A percentile compares a stretch with the other conserved stretches of the same genome.
Evolutionary conservation across 2,329 filamentous ascomycete species (phyloP).

Genomic region (Aspergillus tamarii): DNA sequence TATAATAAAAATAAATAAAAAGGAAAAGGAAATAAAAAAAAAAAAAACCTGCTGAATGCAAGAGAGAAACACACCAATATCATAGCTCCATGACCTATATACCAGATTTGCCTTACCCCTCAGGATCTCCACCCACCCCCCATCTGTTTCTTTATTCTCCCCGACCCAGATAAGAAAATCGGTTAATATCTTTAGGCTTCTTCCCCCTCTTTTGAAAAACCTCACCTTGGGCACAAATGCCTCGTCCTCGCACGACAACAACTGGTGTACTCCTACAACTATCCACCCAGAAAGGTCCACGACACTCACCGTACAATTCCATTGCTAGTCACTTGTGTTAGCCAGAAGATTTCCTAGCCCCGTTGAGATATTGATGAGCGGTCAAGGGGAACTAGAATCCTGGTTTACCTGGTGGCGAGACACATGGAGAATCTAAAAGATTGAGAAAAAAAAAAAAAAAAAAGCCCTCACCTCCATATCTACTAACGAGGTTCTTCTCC

Average conservation of each 20-base stretch:
- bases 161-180: not conserved
- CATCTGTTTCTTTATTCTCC: not conserved
- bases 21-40: not conserved
- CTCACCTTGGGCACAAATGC: constrained; percentile 7
- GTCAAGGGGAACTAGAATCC: not conserved
- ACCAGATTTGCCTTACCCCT: not conserved
- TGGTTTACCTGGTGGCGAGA: constrained; percentile 1
- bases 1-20: not conserved
- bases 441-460: not conserved
- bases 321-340: not conserved
- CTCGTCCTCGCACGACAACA: not conserved
- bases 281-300: constrained; percentile 2
- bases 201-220: not conserved
- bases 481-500: not conserved
- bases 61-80: not conserved
- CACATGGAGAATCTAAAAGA: not conserved
- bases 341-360: not conserved
- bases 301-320: not conserved
- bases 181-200: not conserved
- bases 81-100: not conserved
- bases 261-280: not conserved
- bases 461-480: not conserved
- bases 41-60: not conserved
- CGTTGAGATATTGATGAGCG: not conserved
- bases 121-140: not conserved